A percentile compares a stretch with the other conserved stretches of the same genome.
Conservation (phyloP, 2,329 filamentous ascomycete species). For the Colletotrichum abscissum region DNA sequence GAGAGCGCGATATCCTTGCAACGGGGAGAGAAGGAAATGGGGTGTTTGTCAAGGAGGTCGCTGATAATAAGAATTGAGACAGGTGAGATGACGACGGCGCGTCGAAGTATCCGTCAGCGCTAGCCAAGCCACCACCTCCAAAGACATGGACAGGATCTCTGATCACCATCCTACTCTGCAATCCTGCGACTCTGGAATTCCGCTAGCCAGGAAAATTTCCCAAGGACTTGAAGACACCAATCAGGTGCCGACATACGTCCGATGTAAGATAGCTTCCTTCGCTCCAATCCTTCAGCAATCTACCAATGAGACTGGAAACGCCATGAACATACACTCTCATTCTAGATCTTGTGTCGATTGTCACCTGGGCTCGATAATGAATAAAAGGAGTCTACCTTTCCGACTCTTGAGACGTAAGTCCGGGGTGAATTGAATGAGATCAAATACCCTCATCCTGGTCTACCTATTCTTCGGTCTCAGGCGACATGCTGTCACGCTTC, state of each 20-base stretch:
- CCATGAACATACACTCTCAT: not conserved
- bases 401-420: not conserved
- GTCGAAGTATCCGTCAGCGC: not conserved
- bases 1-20: not conserved
- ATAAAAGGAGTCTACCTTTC: not conserved
- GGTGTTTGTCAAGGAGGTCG: not conserved
- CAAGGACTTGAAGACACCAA: not conserved
- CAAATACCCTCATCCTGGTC: too few relatives aligned
- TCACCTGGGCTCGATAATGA: too few relatives aligned
- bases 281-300: not conserved
- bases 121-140: not conserved
- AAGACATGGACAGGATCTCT: not conserved
- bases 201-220: not conserved
- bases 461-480: too few relatives aligned
- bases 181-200: not conserved
- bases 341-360: too few relatives aligned
- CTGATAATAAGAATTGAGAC: not conserved
- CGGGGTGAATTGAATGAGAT: too few relatives aligned
- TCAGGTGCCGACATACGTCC: not conserved
- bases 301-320: not conserved
- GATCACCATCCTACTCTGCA: not conserved
- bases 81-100: not conserved
- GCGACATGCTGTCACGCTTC: too few relatives aligned
- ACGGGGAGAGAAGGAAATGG: too few relatives aligned
- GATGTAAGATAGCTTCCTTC: not conserved